Evolutionary conservation across 2,329 filamentous ascomycete species (phyloP), one percentile per base, ranked within the genome.

Genomic region (Cordyceps javanica): DNA sequence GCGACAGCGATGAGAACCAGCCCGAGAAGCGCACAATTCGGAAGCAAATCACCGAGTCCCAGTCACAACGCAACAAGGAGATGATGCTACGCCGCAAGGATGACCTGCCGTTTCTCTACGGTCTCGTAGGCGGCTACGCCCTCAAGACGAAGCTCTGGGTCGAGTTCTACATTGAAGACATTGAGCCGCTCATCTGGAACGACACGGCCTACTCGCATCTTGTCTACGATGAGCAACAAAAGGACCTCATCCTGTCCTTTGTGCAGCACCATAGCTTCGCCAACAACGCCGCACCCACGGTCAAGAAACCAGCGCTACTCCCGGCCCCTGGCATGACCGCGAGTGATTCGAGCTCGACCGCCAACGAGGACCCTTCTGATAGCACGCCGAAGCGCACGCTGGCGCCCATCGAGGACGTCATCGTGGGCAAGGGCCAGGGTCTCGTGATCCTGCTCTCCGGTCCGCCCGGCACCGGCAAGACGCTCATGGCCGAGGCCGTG

Each of bases 381-480:
- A 36, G 23, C 26, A 34, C 55, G 5, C 50, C 63, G 1, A 51
- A 41, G 14, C 38, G 50, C 26, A 61, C 59, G 4, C 56, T 58
- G 41, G 56, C 56, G 3, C 60, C 62, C 34, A 64, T 73, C 61
- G 66, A 73, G 32, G 74, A 77, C 52, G 72, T 76, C 48, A 76
- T 77, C 55, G 64, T 69, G 19, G 73, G 72, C 59, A 73, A 79
- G 63, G 72, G 73, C 16, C 68, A 75, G 51, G 76, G 75, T 3
- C 68, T 79, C 19, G 72, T 79, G 44, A 71, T 76, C 46, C 69
- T 79, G 1, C 68, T 80, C 5, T 74, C 72, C 9, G 76, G 77
- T 0, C 75, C 74, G 0, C 74, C 74, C 0, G 77, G 77, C 3
- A 77, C 75, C 0, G 77, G 77, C 25, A 80, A 77, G 65, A 77